Conservation (phyloP, 108 stramenopile genomes). For the Pseudonitzschia delicatissima region DNA sequence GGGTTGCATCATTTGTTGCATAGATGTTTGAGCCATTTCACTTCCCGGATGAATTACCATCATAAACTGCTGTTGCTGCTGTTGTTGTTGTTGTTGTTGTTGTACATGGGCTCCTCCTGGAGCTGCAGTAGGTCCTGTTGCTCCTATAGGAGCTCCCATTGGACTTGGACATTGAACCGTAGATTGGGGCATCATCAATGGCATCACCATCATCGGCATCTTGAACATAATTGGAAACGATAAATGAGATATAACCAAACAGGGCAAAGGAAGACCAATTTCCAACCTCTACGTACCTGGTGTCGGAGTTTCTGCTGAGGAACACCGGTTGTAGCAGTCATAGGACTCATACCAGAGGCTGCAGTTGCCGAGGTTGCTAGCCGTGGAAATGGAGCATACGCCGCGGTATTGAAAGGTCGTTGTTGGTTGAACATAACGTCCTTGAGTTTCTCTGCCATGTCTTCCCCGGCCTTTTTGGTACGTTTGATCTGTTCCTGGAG, state of each 20-base stretch:
- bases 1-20: constrained; percentile 7
- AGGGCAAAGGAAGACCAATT: neutral
- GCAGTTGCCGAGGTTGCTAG: neutral
- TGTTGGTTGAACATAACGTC: constrained; percentile 31
- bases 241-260: neutral
- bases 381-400: neutral
- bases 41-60: constrained; percentile 1
- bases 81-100: constrained; percentile 25
- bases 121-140: constrained; percentile 2
- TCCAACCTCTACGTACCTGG: constrained; percentile 4
- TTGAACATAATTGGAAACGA: constrained; percentile 4
- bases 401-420: neutral
- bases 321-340: neutral
- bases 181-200: constrained; percentile 72
- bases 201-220: constrained; percentile 77
- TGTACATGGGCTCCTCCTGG: neutral
- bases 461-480: constrained; percentile 47
- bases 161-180: constrained; percentile 14
- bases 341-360: no score
- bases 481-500: constrained; percentile 56
- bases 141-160: neutral
- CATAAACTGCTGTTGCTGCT: constrained; percentile 27
- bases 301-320: neutral
- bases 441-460: constrained; percentile 45
- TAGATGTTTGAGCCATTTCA: constrained; percentile 2